These are phyloP conservation scores for Zygosaccharomyces sapae DNA, from an alignment of 1,139 yeast genomes.

Conservation along the genomic window DNA sequence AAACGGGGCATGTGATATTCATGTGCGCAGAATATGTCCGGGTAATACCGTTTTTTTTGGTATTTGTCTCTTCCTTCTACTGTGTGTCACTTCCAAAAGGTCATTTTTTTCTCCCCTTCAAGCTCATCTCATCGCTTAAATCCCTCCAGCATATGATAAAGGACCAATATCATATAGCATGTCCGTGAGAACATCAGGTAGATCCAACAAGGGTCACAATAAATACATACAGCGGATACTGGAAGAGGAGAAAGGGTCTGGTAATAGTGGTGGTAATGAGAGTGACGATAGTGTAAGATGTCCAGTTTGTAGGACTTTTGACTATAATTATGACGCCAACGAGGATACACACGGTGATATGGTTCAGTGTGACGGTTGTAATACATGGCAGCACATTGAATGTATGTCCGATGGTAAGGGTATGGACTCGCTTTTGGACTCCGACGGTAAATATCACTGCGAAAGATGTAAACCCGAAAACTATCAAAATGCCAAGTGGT, in stretches of 20 bases:
- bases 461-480: conserved; percentile 46
- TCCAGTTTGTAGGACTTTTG: conserved; percentile 59
- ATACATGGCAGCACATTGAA: conserved; percentile 79
- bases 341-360: conserved; percentile 59
- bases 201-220: conserved; percentile 29
- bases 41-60: no score
- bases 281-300: conserved; percentile 53
- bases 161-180: conserved; percentile 1
- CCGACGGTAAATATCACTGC: conserved; percentile 50
- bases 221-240: conserved; percentile 22
- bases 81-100: no score
- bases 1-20: no score
- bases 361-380: conserved; percentile 76
- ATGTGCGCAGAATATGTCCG: no score
- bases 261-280: no score
- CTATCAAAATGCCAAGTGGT: conserved; percentile 33
- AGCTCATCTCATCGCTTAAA: neutral
- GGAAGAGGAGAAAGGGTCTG: conserved; percentile 13
- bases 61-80: no score
- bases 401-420: conserved; percentile 56
- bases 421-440: conserved; percentile 23
- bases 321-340: conserved; percentile 57
- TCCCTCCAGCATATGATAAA: neutral
- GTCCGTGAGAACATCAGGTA: conserved; percentile 26
- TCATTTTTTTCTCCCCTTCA: no score